Conservation (phyloP, 176 grass and related monocot genomes). For the Eragrostis nindensis region DNA sequence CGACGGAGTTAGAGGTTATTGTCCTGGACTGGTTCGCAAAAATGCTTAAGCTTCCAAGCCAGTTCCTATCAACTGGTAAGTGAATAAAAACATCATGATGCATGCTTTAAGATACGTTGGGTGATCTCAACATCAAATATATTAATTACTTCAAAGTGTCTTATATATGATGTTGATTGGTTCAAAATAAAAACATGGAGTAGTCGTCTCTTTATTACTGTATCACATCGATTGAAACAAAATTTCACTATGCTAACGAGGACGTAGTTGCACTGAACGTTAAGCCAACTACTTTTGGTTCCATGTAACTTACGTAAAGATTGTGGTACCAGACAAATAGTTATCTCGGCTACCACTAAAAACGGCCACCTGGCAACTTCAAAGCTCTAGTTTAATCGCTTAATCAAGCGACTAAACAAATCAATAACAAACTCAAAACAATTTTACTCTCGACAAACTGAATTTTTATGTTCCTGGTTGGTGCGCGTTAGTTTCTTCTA, state of each 20-base stretch:
- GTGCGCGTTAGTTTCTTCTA: no score
- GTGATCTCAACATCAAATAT: constrained; percentile 11
- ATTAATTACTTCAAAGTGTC: not conserved
- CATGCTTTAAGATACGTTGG: not conserved
- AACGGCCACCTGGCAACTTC: no score
- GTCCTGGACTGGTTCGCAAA: constrained; percentile 79
- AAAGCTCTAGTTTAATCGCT: no score
- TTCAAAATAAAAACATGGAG: not conserved
- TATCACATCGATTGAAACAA: not conserved
- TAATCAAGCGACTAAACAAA: no score
- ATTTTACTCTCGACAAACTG: no score
- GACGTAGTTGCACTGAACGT: not conserved
- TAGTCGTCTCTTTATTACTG: constrained; percentile 2
- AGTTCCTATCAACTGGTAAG: constrained; percentile 64
- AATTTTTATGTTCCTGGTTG: no score
- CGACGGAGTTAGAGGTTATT: constrained; percentile 74
- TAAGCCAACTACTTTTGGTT: not conserved
- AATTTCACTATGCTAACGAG: not conserved
- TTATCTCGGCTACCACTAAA: not conserved
- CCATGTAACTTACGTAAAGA: not conserved
- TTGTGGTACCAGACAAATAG: not conserved
- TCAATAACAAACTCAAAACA: no score
- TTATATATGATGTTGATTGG: not conserved
- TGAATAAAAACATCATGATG: not conserved
- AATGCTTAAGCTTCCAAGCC: constrained; percentile 60